Base-by-base conservation (phyloP, 2,329 filamentous ascomycete species). In the Teratosphaeria zuluensis region DNA sequence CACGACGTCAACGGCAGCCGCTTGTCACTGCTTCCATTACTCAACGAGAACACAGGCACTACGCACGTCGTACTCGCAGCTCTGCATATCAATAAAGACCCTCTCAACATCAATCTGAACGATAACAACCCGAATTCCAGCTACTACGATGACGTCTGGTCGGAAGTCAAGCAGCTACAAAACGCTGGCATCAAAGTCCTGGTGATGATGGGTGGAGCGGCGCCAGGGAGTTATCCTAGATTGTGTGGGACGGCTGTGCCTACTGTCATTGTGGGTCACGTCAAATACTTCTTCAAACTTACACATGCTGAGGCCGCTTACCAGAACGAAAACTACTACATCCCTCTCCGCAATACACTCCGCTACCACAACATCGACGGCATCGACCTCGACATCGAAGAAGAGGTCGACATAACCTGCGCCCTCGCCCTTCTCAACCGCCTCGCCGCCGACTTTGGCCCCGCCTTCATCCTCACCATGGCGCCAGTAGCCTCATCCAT, bases 161-260 rank as follows among this genome's bases (percentile, higher is more conserved):
- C 57, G 7, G 66, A 70, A 52, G 64, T 62, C 19, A 60, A 61
- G n/a, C 56, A 62, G 28, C 54, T 71, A 3, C 69, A 71, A 54
- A 32, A 52, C 9, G 51, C 53, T 4, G 69, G 69, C 33, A 63
- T 70, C 28, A 69, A 68, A 58, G 67, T 70, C 12, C 64, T 70
- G 61, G 64, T 69, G 60, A 70, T 70, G 68, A 59, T 70, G 14
- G 68, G 68, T 8, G 68, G 68, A 51, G 66, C 68, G n/a, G 67
- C 68, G 3, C 53, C 57, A 33, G 67, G 68, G 19, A 65, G 63
- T 51, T 70, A 68, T 54, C 59, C 57, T 24, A 58, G 62, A n/a
- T 58, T 71, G 12, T 68, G 68, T 56, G 60, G 67, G 59, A 35
- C 46, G 61, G 62, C 51, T 31, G 54, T 24, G n/a, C 53, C 56